Percentiles rank a stretch among this genome's conserved stretches.
These are phyloP conservation scores for Termitomyces sp. DNA, from an alignment of 1,284 basidiomycete genomes.

Conservation along the genomic window DNA sequence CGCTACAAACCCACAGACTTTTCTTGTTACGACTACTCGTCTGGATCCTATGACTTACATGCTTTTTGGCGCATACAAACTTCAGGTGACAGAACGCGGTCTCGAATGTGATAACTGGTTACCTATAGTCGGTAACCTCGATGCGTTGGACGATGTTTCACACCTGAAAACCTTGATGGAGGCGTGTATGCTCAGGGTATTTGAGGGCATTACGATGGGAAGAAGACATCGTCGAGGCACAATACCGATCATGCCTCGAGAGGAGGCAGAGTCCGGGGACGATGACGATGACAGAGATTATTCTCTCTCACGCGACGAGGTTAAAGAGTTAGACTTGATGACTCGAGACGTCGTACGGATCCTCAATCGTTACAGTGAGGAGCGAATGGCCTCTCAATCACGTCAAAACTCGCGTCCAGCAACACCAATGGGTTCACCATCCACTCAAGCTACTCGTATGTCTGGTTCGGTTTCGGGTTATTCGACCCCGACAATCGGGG, in stretches of 20 bases:
- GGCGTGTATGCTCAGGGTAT: constrained; percentile 84
- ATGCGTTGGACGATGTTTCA: constrained; percentile 80
- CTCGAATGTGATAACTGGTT: constrained; percentile 91
- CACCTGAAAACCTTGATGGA: constrained; percentile 83
- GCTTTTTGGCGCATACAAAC: constrained; percentile 85
- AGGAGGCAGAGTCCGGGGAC: constrained; percentile 62
- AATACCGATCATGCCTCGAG: constrained; percentile 37
- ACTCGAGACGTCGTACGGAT: constrained; percentile 72
- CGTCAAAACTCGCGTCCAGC: constrained; percentile 58
- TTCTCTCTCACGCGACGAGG: constrained; percentile 59
- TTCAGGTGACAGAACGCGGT: constrained; percentile 63
- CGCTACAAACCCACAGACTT: constrained; percentile 54
- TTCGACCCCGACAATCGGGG: constrained; percentile 47
- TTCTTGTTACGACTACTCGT: constrained; percentile 78
- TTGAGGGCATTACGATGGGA: constrained; percentile 75
- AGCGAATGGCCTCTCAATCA: constrained; percentile 52
- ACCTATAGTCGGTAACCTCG: constrained; percentile 75
- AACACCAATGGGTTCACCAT: constrained; percentile 53
- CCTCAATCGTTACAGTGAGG: constrained; percentile 61
- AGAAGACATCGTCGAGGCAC: constrained; percentile 30
- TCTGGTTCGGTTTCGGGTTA: constrained; percentile 44
- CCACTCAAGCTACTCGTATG: constrained; percentile 21
- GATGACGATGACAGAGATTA: constrained; percentile 48
- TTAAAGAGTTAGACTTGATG: constrained; percentile 70
- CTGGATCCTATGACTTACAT: constrained; percentile 90